Percentiles rank a stretch among this genome's conserved stretches.
Evolutionary conservation across 371 early-diverging fungal genomes (phyloP).

Genomic region (Blyttiomyces sp.): DNA sequence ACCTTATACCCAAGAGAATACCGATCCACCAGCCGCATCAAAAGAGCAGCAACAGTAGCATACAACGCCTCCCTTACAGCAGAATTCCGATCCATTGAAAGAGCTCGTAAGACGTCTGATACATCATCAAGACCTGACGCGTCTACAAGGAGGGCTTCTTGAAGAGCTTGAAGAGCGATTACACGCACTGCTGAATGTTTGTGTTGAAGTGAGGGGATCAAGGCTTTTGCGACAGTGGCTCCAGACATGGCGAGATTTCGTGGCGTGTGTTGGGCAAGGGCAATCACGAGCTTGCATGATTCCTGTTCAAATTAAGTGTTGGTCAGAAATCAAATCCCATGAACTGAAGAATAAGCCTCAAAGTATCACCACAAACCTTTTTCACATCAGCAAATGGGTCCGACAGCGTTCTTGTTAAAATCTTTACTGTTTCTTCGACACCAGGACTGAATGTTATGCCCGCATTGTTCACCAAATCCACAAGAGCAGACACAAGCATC

Average conservation of each 20-base stretch:
- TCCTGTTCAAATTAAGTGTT: conserved; percentile 20
- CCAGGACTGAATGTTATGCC: conserved; percentile 30
- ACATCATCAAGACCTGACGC: conserved; percentile 35
- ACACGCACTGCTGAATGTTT: conserved; percentile 47
- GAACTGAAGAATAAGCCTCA: background rate
- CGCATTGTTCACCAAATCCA: conserved; percentile 14
- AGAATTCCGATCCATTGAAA: conserved; percentile 39
- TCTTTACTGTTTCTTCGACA: conserved; percentile 37
- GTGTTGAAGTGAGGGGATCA: conserved; percentile 37
- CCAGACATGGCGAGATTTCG: conserved; percentile 20
- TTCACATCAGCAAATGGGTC: conserved; percentile 52
- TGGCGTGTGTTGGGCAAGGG: conserved; percentile 16
- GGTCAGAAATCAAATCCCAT: background rate
- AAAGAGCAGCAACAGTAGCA: conserved; percentile 14
- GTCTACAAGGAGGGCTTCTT: conserved; percentile 37
- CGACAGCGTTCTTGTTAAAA: conserved; percentile 25
- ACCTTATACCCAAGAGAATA: conserved; percentile 47
- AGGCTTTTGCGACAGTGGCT: conserved; percentile 29
- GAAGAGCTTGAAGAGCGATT: conserved; percentile 25
- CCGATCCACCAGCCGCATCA: conserved; percentile 38
- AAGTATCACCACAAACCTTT: conserved; percentile 32
- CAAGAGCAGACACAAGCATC: conserved; percentile 24
- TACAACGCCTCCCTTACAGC: conserved; percentile 46
- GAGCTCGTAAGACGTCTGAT: conserved; percentile 14
- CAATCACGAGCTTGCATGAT: conserved; percentile 33